These are phyloP conservation scores for Xylariaceae sp. DNA, from an alignment of 2,329 filamentous ascomycete species.

Conservation along the genomic window DNA sequence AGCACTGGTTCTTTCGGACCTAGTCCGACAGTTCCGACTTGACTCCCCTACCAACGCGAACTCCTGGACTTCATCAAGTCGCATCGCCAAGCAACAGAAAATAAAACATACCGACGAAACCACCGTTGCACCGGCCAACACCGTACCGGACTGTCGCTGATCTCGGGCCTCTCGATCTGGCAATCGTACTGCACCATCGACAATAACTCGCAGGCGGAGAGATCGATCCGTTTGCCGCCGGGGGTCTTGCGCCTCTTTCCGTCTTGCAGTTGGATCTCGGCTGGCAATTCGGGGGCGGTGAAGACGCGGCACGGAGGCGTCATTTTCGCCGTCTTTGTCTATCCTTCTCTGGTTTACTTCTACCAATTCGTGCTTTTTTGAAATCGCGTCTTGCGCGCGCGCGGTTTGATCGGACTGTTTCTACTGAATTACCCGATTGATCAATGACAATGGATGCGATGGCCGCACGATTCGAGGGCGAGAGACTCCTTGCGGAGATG, in stretches of 20 bases:
- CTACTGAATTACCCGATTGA: background rate
- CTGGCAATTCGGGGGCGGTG: conserved; percentile 45
- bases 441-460: conserved; percentile 27
- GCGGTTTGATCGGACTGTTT: no score
- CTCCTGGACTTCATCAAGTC: background rate
- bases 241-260: conserved; percentile 47
- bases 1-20: background rate
- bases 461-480: conserved; percentile 43
- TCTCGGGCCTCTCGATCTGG: conserved; percentile 45
- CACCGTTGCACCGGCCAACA: conserved; percentile 56
- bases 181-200: conserved; percentile 59
- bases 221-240: conserved; percentile 40
- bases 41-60: background rate
- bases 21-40: background rate
- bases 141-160: conserved; percentile 42
- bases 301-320: conserved; percentile 54
- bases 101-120: conserved; percentile 51
- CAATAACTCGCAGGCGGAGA: conserved; percentile 51
- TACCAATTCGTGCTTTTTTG: no score
- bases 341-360: no score
- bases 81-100: background rate
- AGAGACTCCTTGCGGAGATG: conserved; percentile 48
- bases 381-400: no score
- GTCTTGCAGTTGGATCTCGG: conserved; percentile 44
- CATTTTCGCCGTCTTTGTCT: conserved; percentile 42